phyloP scores from a whole-genome alignment of 495 filamentous ascomycete species.

The Penicillium daleae region DNA sequence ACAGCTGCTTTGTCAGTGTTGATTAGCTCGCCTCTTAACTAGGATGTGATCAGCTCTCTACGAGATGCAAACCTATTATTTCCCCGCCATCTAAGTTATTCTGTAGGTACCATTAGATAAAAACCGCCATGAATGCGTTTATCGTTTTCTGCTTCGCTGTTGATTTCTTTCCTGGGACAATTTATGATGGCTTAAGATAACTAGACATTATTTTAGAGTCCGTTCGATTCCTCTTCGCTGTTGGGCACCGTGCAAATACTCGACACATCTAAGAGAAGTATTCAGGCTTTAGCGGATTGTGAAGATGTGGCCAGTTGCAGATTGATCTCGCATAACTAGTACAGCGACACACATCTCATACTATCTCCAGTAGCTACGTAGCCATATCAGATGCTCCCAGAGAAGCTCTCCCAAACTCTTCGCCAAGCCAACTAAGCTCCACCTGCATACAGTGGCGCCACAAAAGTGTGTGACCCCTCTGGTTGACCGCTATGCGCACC shows the following conservation, averaged over 20 bases:
- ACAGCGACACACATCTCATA: not conserved
- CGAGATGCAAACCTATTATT: not conserved
- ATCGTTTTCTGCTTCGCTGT: not conserved
- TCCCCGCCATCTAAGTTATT: not conserved
- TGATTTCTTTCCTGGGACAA: not conserved
- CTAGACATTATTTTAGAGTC: not conserved
- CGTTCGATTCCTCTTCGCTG: not conserved
- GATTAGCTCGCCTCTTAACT: not conserved
- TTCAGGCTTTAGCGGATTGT: not conserved
- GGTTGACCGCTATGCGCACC: no score
- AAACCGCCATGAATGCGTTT: no score
- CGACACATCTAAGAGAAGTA: not conserved
- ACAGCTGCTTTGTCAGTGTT: not conserved
- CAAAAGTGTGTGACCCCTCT: no score
- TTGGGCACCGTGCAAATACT: not conserved
- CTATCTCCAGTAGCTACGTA: not conserved
- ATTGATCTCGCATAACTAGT: not conserved
- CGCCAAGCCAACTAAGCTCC: constrained; percentile 4
- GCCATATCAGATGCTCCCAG: not conserved
- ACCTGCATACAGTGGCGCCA: no score
- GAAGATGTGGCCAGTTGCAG: not conserved
- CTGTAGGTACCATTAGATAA: not conserved
- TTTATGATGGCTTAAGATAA: not conserved
- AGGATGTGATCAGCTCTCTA: not conserved
- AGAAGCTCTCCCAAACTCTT: not conserved